Percentiles rank a stretch among this genome's conserved stretches.
phyloP scores from a whole-genome alignment of 1,139 yeast genomes.

The Ashbya aceris region DNA sequence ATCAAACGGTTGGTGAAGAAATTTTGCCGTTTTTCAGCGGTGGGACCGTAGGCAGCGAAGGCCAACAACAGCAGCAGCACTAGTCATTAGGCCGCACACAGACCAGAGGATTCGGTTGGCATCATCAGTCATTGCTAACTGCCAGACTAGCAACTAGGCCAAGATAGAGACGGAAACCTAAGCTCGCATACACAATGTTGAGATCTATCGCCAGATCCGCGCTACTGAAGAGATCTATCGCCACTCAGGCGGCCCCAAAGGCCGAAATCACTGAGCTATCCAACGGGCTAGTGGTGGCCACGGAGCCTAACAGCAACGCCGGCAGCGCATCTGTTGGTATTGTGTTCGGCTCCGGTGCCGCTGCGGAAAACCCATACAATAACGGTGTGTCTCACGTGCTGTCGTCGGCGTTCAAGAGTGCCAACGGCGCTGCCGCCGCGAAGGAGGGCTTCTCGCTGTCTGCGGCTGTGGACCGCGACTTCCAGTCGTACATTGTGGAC shows the following conservation, averaged over 20 bases:
- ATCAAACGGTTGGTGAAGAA: not conserved
- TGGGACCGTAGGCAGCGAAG: too few species aligned
- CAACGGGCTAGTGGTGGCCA: conserved; percentile 65
- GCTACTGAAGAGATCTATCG: conserved; percentile 30
- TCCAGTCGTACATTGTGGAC: conserved; percentile 47
- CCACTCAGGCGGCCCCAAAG: conserved; percentile 46
- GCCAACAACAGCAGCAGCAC: too few species aligned
- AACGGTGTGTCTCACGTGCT: conserved; percentile 69
- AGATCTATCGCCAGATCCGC: conserved; percentile 24
- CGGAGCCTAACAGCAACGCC: conserved; percentile 52
- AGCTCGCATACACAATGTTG: conserved; percentile 13
- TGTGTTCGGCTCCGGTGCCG: conserved; percentile 66
- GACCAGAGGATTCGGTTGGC: too few species aligned
- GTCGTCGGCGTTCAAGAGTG: conserved; percentile 40
- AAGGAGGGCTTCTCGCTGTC: conserved; percentile 40
- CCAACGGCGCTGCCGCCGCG: conserved; percentile 29
- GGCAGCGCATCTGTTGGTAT: conserved; percentile 56
- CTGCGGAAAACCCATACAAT: conserved; percentile 69
- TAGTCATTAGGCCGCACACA: too few species aligned
- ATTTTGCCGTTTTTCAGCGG: too few species aligned
- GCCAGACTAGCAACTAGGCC: not conserved
- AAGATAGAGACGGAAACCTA: too few species aligned
- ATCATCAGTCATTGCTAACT: too few species aligned
- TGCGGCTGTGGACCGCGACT: conserved; percentile 42
- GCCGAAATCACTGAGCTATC: conserved; percentile 62